Base-by-base conservation (phyloP, 2,329 filamentous ascomycete genomes). In the Ophiosphaerella herpotricha region DNA sequence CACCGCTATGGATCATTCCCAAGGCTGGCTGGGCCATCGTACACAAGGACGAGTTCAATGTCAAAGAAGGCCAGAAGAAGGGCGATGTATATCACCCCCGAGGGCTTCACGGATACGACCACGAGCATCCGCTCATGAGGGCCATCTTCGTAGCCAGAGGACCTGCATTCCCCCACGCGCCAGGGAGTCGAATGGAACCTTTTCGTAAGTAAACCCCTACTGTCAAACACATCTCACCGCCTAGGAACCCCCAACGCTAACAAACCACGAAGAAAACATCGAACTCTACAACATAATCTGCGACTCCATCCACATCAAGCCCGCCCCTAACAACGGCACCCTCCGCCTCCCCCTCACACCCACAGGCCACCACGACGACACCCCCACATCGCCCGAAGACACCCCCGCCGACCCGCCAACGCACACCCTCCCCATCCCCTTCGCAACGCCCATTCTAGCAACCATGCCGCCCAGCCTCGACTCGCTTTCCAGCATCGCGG, bases 251-350 rank as follows among this genome's bases (percentile, higher is more conserved):
- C 11, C 26, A 29, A 29, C 7, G 6, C 26, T 29, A 29, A 29
- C 11, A 6, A 29, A 11, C 26, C 6, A 29, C 11, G 26, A 29
- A 93, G 89, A 97, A 83, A 97, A 97, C 58, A 92, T 85, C 51
- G 89, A 97, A 65, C 89, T 97, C 7, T 97, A 97, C 76, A 96
- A 96, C 66, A 90, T 97, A 55, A 75, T 97, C 38, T 97, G 93
- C 70, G 92, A 97, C 74, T 92, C 90, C 0, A 75, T 97, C 23
- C 86, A 87, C 11, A 77, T 97, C 49, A 72, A 73, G 4, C 89
- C 91, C 0, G 80, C 81, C 46, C 84, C 89, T 1, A 97, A 96
- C 70, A 97, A 97, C 67, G 93, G 93, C 42, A 96, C 91, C 0
- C 76, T 97, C 5, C 81, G 86, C 9, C 80, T 93, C 11, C 89